Base-by-base conservation (phyloP, 768 basidiomycete species). In the Trametes gibbosa region DNA sequence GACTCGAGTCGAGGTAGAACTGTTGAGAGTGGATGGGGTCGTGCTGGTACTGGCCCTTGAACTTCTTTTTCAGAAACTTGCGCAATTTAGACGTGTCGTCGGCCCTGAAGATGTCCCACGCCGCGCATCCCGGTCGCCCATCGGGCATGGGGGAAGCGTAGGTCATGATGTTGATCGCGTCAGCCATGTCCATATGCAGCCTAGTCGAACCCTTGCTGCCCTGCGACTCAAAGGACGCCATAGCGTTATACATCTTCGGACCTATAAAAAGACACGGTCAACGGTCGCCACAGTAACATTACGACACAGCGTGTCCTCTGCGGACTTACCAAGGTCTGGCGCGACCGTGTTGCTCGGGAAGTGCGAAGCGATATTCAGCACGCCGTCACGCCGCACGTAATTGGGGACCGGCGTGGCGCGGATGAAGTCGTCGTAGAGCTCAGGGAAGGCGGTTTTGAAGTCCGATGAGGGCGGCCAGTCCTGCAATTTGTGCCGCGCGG, bases 231-330 rank as follows among this genome's bases (percentile, higher is more conserved):
- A 77, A 80, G 3, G 88, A 89, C 10, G 86, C 85, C 75, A 92
- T 85, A 0, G 94, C 91, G 63, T 92, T 95, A 73, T 97, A 97
- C 91, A 95, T 90, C 75, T 96, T 97, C 1, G 95, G 95, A 3
- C 93, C 92, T 86, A 65, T 66, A 66, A 19, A 65, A 45, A 43
- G 10, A 45, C 45, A 42, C 40, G 14, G n/a, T 54, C 12, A 54
- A 34, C 43, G 42, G 24, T 39, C 37, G 1, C 17, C 41, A 21
- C 39, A n/a, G 52, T 5, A n/a, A 29, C 16, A 53, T 56, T 58
- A 37, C 65, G 61, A 69, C 46, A 64, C 25, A 55, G 25, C 50
- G 24, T 39, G 47, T 34, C 45, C 14, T 32, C 5, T 25, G 19
- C 21, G 14, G 17, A 71, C 82, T 47, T 66, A 90, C 89, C 86